Conservation (phyloP, 768 basidiomycete genomes). For the Macrolepiota dolichaula region DNA sequence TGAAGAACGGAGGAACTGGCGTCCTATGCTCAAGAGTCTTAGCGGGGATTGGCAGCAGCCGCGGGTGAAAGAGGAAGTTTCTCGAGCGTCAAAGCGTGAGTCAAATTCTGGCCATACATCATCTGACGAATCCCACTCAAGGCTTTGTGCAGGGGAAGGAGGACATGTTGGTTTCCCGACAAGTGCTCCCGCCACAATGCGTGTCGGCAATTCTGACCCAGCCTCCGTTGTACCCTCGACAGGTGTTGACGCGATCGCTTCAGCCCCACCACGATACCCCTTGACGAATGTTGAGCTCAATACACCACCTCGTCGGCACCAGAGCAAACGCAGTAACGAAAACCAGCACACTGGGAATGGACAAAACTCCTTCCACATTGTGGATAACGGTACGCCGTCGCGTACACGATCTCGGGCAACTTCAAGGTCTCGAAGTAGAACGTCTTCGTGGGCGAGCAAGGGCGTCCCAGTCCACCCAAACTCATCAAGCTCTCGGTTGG, state of each 20-base stretch:
- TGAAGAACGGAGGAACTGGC: slow-evolving; percentile 37
- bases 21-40: slow-evolving; percentile 51
- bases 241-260: slow-evolving; percentile 17
- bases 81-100: neutral
- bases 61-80: slow-evolving; percentile 19
- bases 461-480: neutral
- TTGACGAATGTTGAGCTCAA: neutral
- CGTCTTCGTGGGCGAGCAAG: neutral
- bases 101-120: neutral
- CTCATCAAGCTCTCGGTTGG: neutral
- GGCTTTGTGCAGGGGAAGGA: slow-evolving; percentile 10
- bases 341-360: neutral
- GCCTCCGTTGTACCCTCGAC: slow-evolving; percentile 45
- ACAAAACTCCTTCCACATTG: neutral
- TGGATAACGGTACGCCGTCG: neutral
- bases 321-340: neutral
- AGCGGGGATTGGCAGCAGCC: slow-evolving; percentile 50
- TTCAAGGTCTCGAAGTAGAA: slow-evolving; percentile 4
- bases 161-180: slow-evolving; percentile 17
- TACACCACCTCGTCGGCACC: neutral
- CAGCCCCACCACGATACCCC: neutral
- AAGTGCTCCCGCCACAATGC: slow-evolving; percentile 20
- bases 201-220: slow-evolving; percentile 24
- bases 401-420: neutral
- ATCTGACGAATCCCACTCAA: neutral